Evolutionary conservation across 2,329 filamentous ascomycete species (phyloP), one percentile per base, ranked within the genome.

Genomic region (Cryphonectria japonica): DNA sequence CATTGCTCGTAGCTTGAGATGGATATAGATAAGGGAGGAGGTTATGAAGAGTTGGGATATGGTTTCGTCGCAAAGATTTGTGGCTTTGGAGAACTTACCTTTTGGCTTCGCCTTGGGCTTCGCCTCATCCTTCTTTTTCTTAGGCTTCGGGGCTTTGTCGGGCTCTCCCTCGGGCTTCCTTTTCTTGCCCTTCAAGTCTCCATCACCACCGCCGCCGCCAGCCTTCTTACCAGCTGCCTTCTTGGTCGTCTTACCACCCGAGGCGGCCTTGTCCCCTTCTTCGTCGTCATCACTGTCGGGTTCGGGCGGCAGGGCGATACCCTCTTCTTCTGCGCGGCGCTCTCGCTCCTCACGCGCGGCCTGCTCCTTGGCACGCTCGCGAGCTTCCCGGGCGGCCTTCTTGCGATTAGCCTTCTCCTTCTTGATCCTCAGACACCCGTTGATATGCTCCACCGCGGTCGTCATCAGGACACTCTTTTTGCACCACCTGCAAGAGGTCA

Each of bases 111-210:
- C 88, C 81, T 97, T 97, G 29, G 91, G 86, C 79, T 97, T 97
- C 0, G 91, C 91, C 78, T 97, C 94, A 73, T 97, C 94, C 83
- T 97, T 97, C 85, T 97, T 97, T 85, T 97, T 97, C 85, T 97
- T 97, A 75, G 91, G 89, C 81, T 95, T 96, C 0, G 92, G 92
- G 22, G 88, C 92, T 82, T 96, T 96, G 68, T 94, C 92, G n/a
- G 88, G 87, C 75, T 95, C 91, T 9, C 84, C 87, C 69, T 93
- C 91, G 9, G 92, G 91, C 81, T 94, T 94, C 71, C 92, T 86
- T 82, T 94, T 94, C 85, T 94, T 95, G 64, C 91, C 89, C 76
- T 91, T 91, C 72, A 87, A 87, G 66, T 90, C 89, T 6, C 76
- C 74, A 11, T 88, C 86, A 59, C 88, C 88, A 46, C 43, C 43